Evolutionary conservation across 169 alveolate species (phyloP).

Genomic region (Theileria equi): DNA sequence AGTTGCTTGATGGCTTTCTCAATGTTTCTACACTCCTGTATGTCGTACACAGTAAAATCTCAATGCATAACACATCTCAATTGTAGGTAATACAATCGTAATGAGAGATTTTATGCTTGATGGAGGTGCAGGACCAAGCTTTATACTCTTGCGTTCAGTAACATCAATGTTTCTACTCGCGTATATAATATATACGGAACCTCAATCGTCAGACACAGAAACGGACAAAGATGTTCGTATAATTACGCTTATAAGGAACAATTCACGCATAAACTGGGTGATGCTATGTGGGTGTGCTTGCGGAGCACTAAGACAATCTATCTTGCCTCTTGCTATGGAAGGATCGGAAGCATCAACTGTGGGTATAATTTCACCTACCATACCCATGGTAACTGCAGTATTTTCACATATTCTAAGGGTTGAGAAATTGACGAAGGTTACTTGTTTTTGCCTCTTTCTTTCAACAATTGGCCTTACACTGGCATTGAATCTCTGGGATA

Average conservation of each 20-base stretch:
- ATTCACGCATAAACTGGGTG: not conserved
- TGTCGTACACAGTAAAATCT: not conserved
- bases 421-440: conserved; percentile 48
- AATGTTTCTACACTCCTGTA: conserved; percentile 18
- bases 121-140: conserved; percentile 30
- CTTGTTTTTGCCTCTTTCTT: conserved; percentile 41
- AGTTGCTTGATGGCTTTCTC: conserved; percentile 9
- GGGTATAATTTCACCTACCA: conserved; percentile 56
- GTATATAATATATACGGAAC: not conserved
- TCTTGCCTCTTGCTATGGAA: conserved; percentile 54
- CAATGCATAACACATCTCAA: not conserved
- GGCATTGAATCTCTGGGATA: conserved; percentile 43
- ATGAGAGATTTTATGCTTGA: not conserved
- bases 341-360: conserved; percentile 36
- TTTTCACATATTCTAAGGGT: conserved; percentile 51
- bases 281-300: conserved; percentile 33
- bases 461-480: conserved; percentile 56
- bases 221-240: not conserved
- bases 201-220: not conserved
- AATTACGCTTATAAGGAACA: not conserved
- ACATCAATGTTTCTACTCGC: conserved; percentile 2
- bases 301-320: conserved; percentile 65
- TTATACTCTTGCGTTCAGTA: conserved; percentile 15
- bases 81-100: conserved; percentile 20
- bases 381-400: conserved; percentile 68